A percentile compares a stretch with the other conserved stretches of the same genome.
phyloP scores from a whole-genome alignment of 2,329 filamentous ascomycete genomes.

The Aspergillus sp. region DNA sequence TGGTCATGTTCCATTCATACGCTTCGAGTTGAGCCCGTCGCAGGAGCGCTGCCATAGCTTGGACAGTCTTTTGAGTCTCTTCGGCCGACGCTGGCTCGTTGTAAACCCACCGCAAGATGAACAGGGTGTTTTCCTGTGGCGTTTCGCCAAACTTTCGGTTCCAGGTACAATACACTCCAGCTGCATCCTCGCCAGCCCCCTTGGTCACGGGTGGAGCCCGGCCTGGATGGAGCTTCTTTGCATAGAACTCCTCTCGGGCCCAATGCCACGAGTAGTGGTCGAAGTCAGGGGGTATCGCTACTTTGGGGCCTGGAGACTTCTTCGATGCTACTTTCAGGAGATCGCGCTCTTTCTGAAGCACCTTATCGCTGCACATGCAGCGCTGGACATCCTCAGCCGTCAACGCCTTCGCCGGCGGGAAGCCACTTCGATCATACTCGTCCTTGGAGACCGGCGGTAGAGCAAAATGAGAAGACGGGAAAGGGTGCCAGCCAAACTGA shows the following conservation, averaged over 20 bases:
- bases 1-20: slow-evolving; percentile 64
- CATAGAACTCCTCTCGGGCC: slow-evolving; percentile 76
- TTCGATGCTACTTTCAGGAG: slow-evolving; percentile 52
- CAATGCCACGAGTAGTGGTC: slow-evolving; percentile 74
- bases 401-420: slow-evolving; percentile 30
- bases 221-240: slow-evolving; percentile 58
- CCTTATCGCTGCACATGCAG: slow-evolving; percentile 56
- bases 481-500: slow-evolving; percentile 71
- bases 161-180: slow-evolving; percentile 40
- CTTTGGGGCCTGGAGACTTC: slow-evolving; percentile 45
- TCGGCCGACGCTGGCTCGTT: slow-evolving; percentile 35
- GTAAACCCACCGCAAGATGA: slow-evolving; percentile 43
- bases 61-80: slow-evolving; percentile 50
- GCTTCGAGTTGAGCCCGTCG: slow-evolving; percentile 68
- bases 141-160: slow-evolving; percentile 39
- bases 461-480: slow-evolving; percentile 68
- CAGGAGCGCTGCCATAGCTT: slow-evolving; percentile 62
- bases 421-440: slow-evolving; percentile 18
- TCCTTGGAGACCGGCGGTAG: slow-evolving; percentile 48
- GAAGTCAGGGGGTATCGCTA: slow-evolving; percentile 68
- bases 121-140: slow-evolving; percentile 37
- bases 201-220: slow-evolving; percentile 55
- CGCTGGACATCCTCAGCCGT: slow-evolving; percentile 31
- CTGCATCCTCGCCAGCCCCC: slow-evolving; percentile 62
- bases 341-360: slow-evolving; percentile 65